A percentile compares a stretch with the other conserved stretches of the same genome.
Conservation (phyloP, 2,329 filamentous ascomycete genomes). For the Alternaria atra region DNA sequence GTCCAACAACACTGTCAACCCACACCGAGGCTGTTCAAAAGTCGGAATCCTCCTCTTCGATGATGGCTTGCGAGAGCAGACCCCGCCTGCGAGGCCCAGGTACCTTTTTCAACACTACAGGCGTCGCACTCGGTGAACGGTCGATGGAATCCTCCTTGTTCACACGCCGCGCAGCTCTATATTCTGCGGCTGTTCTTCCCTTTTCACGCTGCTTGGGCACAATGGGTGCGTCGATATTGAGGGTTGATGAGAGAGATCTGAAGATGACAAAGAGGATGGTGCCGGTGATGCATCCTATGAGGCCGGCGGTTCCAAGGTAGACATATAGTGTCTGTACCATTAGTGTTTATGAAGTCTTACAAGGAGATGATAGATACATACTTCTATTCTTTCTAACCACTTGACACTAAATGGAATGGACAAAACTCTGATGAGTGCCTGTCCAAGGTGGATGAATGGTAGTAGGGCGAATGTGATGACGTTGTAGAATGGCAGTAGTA, state of each 20-base stretch:
- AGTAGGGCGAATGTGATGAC: conserved; percentile 60
- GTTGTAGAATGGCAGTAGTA: conserved; percentile 59
- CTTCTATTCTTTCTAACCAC: conserved; percentile 65
- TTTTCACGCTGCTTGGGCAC: conserved; percentile 15
- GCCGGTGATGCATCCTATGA: conserved; percentile 73
- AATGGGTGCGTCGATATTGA: conserved; percentile 52
- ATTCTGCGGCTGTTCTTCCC: conserved; percentile 41
- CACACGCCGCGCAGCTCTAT: conserved; percentile 37
- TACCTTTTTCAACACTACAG: conserved; percentile 43
- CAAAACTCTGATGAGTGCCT: conserved; percentile 52
- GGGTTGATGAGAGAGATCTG: conserved; percentile 61
- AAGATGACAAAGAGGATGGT: conserved; percentile 67
- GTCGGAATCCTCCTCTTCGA: conserved; percentile 73
- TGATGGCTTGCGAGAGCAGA: conserved; percentile 71
- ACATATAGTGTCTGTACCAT: conserved; percentile 58
- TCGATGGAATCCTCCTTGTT: conserved; percentile 33
- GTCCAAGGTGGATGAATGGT: conserved; percentile 60
- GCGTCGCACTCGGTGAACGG: conserved; percentile 25
- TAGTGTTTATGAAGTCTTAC: not conserved
- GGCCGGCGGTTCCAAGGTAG: conserved; percentile 71
- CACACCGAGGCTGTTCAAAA: conserved; percentile 41
- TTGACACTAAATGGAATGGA: conserved; percentile 58
- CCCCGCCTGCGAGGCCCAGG: conserved; percentile 50
- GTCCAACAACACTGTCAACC: not conserved
- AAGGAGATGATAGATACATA: conserved; percentile 39